phyloP scores from a whole-genome alignment of 768 basidiomycete genomes.

The Naganishia randhawae region DNA sequence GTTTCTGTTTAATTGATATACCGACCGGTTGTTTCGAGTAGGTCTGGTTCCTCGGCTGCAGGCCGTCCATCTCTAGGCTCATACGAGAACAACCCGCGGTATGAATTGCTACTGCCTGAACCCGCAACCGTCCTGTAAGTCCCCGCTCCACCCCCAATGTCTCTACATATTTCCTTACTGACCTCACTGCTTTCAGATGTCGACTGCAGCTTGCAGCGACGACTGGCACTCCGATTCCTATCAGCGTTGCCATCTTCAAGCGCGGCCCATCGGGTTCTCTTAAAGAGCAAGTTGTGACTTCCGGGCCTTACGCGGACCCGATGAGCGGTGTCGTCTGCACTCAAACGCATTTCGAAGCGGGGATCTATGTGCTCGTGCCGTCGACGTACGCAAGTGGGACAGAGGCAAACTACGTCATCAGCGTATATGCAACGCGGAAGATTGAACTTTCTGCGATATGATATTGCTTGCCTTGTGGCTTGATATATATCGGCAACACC shows the following conservation, averaged over 20 bases:
- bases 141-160: not conserved
- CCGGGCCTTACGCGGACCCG: constrained; percentile 74
- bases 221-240: constrained; percentile 25
- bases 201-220: constrained; percentile 35
- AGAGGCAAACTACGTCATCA: not conserved
- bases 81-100: constrained; percentile 69
- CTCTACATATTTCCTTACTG: not conserved
- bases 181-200: constrained; percentile 24
- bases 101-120: constrained; percentile 55
- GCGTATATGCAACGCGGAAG: constrained; percentile 2
- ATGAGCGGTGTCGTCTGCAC: constrained; percentile 66
- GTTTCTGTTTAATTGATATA: not conserved
- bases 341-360: constrained; percentile 57
- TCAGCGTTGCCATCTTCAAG: constrained; percentile 46
- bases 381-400: constrained; percentile 65
- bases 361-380: constrained; percentile 69
- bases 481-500: not conserved
- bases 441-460: not conserved
- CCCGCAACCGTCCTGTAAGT: constrained; percentile 36
- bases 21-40: constrained; percentile 37
- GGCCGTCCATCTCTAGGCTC: constrained; percentile 65
- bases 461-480: not conserved
- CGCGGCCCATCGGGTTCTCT: constrained; percentile 52
- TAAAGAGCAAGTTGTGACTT: constrained; percentile 58
- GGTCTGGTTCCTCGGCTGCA: constrained; percentile 61